Percentiles rank a stretch among this genome's conserved stretches.
Evolutionary conservation across 176 grass and related monocot species (phyloP).

Genomic region (Paspalum vaginatum): DNA sequence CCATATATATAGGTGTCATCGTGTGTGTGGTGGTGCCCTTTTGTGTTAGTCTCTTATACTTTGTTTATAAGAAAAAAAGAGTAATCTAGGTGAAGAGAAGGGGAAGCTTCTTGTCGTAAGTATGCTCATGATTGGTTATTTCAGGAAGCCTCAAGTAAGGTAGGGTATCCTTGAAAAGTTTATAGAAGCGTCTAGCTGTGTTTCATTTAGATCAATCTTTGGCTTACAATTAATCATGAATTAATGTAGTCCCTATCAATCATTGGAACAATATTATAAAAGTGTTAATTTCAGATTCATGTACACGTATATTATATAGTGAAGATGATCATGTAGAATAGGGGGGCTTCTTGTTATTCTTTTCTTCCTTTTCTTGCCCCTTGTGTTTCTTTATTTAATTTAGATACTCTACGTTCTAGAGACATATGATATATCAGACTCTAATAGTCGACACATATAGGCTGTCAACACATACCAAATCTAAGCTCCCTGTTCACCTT

Average conservation of each 20-base stretch:
- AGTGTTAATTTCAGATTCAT: too few relatives aligned
- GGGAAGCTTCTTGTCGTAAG: background rate
- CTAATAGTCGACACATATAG: too few relatives aligned
- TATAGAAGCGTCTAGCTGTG: background rate
- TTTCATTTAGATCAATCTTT: background rate
- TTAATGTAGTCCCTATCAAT: background rate
- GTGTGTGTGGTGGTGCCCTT: background rate
- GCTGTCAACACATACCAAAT: too few relatives aligned
- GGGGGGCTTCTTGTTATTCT: too few relatives aligned
- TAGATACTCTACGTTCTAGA: too few relatives aligned
- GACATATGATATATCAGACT: too few relatives aligned
- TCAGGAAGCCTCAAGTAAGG: conserved; percentile 11
- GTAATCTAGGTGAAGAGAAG: background rate
- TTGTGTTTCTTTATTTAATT: too few relatives aligned
- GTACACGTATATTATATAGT: too few relatives aligned
- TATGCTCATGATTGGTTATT: background rate
- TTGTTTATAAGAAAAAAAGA: background rate
- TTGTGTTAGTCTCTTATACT: background rate
- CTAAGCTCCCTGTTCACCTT: too few relatives aligned
- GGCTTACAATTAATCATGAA: background rate
- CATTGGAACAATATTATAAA: background rate
- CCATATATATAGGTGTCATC: background rate
- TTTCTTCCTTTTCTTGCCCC: too few relatives aligned
- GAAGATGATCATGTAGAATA: background rate
- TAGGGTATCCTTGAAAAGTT: background rate